Conservation (phyloP, 140 eudicot genomes). For the Anethum foeniculum region DNA sequence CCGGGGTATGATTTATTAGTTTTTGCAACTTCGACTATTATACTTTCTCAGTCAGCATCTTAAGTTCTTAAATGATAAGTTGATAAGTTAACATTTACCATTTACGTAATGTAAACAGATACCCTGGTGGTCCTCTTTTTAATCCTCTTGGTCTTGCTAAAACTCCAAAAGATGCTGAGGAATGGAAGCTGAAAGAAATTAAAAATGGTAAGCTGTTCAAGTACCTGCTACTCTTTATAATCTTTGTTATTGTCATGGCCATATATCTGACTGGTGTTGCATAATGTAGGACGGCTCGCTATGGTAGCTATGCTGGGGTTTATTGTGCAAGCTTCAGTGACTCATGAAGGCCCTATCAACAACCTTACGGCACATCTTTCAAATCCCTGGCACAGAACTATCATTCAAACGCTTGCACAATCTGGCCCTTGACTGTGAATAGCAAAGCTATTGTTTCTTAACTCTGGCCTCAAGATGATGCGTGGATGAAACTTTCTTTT, state of each 20-base stretch:
- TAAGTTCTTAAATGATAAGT: neutral
- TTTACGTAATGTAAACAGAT: conserved; percentile 34
- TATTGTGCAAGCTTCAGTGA: conserved; percentile 78
- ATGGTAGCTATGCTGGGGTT: conserved; percentile 96
- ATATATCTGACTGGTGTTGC: conserved; percentile 4
- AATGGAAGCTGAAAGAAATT: conserved; percentile 86
- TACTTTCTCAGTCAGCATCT: neutral
- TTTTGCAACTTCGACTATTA: neutral
- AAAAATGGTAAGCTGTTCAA: conserved; percentile 52
- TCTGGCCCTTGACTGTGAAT: conserved; percentile 37
- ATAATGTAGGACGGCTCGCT: conserved; percentile 66
- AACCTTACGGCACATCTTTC: conserved; percentile 77
- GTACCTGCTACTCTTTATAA: neutral
- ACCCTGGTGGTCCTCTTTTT: conserved; percentile 98
- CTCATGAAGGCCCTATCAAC: conserved; percentile 85
- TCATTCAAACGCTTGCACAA: conserved; percentile 57
- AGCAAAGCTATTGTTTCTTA: neutral
- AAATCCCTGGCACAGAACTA: conserved; percentile 86
- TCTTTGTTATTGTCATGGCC: neutral
- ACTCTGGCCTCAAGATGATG: neutral
- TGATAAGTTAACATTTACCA: neutral
- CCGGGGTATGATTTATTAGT: conserved; percentile 51
- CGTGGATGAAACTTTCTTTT: neutral
- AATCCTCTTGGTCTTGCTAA: conserved; percentile 93
- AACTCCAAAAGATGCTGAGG: conserved; percentile 62